Conservation (phyloP, 768 basidiomycete genomes). For the Mycena leptocephala region DNA sequence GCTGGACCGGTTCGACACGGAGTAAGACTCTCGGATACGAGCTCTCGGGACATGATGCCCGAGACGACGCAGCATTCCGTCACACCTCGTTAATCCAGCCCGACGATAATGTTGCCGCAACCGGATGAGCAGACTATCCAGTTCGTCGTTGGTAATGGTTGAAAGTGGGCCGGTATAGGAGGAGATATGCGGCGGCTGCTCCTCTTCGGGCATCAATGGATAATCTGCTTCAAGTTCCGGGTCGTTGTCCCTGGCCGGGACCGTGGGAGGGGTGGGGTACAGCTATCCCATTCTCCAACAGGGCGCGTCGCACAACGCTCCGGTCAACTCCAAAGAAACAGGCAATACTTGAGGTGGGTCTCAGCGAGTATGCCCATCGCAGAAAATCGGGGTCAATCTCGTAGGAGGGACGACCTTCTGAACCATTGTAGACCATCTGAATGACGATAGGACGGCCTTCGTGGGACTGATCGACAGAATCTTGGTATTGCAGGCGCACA, state of each 20-base stretch:
- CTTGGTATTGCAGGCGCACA: not conserved
- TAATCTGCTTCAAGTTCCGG: not conserved
- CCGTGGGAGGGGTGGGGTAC: no score
- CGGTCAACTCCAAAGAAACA: constrained; percentile 16
- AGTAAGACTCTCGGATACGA: constrained; percentile 24
- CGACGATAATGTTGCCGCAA: constrained; percentile 31
- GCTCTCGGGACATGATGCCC: constrained; percentile 26
- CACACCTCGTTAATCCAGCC: constrained; percentile 29
- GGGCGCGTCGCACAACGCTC: not conserved
- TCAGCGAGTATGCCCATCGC: constrained; percentile 14
- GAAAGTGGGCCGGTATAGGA: constrained; percentile 22
- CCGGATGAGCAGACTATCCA: constrained; percentile 23
- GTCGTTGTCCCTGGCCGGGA: not conserved
- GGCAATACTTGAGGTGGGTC: constrained; percentile 5
- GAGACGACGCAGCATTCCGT: constrained; percentile 23
- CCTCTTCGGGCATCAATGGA: not conserved
- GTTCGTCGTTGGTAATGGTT: constrained; percentile 30
- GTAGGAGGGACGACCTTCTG: not conserved
- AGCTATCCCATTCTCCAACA: constrained; percentile 7
- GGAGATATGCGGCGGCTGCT: not conserved
- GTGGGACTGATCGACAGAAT: not conserved
- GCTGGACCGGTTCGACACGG: constrained; percentile 27
- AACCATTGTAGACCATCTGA: not conserved
- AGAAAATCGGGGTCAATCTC: constrained; percentile 23
- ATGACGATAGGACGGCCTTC: not conserved